phyloP scores from a whole-genome alignment of 2,329 filamentous ascomycete species.

The Reticulascus tulasneorum region DNA sequence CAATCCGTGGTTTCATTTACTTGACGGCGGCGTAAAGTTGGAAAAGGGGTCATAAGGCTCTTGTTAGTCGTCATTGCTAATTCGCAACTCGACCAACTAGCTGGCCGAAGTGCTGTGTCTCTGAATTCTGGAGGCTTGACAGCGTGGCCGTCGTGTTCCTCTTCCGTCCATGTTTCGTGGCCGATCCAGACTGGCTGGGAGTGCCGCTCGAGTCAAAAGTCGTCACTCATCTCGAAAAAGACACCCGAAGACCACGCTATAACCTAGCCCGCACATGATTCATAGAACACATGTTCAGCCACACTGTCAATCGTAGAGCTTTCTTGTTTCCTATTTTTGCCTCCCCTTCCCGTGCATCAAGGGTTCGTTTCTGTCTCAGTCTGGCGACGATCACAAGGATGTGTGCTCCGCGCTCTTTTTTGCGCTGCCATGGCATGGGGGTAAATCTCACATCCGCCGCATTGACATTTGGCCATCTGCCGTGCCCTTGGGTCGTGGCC shows the following conservation, averaged over 20 bases:
- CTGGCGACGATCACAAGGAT: not conserved
- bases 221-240: constrained; percentile 1
- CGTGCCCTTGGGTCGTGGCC: too few species aligned
- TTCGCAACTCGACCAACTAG: not conserved
- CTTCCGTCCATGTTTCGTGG: constrained; percentile 2
- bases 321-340: constrained; percentile 3
- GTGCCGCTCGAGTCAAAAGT: not conserved
- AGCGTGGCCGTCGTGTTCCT: constrained; percentile 3
- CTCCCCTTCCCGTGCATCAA: too few species aligned
- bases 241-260: not conserved
- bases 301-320: not conserved
- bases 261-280: not conserved
- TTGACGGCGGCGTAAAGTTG: not conserved
- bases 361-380: constrained; percentile 7
- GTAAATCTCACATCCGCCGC: constrained; percentile 1
- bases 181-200: constrained; percentile 6
- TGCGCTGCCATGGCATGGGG: not conserved
- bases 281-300: constrained; percentile 2
- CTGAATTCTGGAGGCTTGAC: constrained; percentile 1
- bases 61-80: constrained; percentile 1
- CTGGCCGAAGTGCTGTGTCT: not conserved
- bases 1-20: not conserved
- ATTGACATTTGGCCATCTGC: constrained; percentile 2
- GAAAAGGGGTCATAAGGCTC: not conserved
- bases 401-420: not conserved